Evolutionary conservation across 192 early-diverging fungal species (phyloP).

Genomic region (Backusella australiensis): DNA sequence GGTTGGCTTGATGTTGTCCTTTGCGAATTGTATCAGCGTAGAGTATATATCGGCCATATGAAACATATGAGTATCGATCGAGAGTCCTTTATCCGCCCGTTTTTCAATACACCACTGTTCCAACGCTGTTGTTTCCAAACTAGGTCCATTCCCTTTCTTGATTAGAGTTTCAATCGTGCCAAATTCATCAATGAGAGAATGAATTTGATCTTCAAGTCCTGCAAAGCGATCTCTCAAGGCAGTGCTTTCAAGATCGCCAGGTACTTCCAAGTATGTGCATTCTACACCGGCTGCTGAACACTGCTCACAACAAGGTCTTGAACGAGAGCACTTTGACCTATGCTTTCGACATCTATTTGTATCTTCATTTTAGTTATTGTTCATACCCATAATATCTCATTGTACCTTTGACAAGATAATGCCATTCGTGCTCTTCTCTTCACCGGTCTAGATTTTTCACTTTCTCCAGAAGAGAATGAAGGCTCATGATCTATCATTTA

Average conservation of each 20-base stretch:
- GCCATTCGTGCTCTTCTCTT: constrained; percentile 27
- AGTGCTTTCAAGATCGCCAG: constrained; percentile 40
- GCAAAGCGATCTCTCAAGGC: constrained; percentile 36
- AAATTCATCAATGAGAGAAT: constrained; percentile 29
- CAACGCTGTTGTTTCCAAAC: constrained; percentile 18
- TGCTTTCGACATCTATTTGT: constrained; percentile 28
- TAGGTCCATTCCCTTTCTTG: neutral
- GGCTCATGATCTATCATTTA: constrained; percentile 1
- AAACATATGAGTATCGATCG: constrained; percentile 31
- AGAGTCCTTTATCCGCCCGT: constrained; percentile 15
- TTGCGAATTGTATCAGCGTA: constrained; percentile 24
- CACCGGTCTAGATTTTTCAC: neutral
- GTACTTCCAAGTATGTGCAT: constrained; percentile 30
- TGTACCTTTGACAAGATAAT: constrained; percentile 31
- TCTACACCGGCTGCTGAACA: constrained; percentile 22
- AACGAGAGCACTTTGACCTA: constrained; percentile 35
- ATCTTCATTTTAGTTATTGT: neutral
- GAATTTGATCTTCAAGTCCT: constrained; percentile 36
- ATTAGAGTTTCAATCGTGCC: constrained; percentile 27
- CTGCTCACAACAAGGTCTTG: constrained; percentile 30
- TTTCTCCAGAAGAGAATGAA: neutral
- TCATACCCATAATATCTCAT: too few species aligned
- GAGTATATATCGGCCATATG: constrained; percentile 27
- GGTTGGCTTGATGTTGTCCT: constrained; percentile 18
- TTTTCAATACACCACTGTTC: constrained; percentile 15